Evolutionary conservation across 768 basidiomycete species (phyloP).

Genomic region (Panaeolus cyanescens): DNA sequence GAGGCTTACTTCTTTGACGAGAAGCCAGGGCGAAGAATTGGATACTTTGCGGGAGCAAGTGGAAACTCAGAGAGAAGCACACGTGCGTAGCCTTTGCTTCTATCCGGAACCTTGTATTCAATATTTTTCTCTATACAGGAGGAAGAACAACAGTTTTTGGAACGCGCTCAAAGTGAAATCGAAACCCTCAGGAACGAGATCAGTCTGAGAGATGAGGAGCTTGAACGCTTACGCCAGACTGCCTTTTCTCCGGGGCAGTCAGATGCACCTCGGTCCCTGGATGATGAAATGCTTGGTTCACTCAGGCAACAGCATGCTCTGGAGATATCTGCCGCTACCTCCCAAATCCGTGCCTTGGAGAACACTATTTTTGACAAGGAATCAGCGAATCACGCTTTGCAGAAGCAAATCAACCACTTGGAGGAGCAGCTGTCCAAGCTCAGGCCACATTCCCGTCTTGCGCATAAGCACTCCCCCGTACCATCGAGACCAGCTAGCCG

Average conservation of each 20-base stretch:
- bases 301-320: constrained; percentile 76
- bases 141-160: constrained; percentile 66
- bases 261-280: constrained; percentile 53
- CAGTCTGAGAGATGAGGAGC: constrained; percentile 62
- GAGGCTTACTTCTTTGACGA: constrained; percentile 44
- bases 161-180: constrained; percentile 67
- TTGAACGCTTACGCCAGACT: constrained; percentile 56
- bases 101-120: neutral
- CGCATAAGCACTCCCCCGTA: constrained; percentile 49
- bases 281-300: constrained; percentile 73
- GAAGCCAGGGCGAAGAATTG: constrained; percentile 56
- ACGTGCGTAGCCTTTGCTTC: constrained; percentile 28
- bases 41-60: constrained; percentile 53
- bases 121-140: constrained; percentile 33
- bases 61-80: constrained; percentile 41
- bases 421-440: constrained; percentile 65
- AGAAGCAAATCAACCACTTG: constrained; percentile 64
- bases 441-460: constrained; percentile 43
- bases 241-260: constrained; percentile 41
- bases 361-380: constrained; percentile 73
- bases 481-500: constrained; percentile 51
- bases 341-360: constrained; percentile 78
- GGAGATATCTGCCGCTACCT: constrained; percentile 79
- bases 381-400: constrained; percentile 62
- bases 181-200: constrained; percentile 70